Evolutionary conservation across 495 filamentous ascomycete genomes (phyloP).

Genomic region (Polyplosphaeria fusca): DNA sequence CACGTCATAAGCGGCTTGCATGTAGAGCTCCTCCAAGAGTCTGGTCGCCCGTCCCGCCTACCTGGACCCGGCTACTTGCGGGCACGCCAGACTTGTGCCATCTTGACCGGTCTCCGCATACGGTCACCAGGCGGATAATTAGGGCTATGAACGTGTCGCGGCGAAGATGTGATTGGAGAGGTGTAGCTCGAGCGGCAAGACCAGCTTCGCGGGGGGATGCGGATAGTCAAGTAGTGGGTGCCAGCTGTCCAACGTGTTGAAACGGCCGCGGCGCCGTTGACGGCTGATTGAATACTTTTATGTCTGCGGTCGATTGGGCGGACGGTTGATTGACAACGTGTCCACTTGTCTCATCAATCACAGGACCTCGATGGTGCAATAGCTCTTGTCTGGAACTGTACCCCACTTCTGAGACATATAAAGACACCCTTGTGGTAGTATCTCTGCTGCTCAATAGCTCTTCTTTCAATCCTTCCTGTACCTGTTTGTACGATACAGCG

Average conservation of each 20-base stretch:
- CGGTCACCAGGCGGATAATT: not conserved
- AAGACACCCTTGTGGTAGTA: not conserved
- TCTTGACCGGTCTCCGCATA: not conserved
- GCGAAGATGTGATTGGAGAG: not conserved
- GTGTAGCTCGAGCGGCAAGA: not conserved
- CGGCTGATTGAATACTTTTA: not conserved
- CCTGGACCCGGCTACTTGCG: not conserved
- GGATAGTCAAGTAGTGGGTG: not conserved
- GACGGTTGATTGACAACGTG: not conserved
- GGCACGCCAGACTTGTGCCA: too few relatives aligned
- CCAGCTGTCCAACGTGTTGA: not conserved
- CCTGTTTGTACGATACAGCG: not conserved
- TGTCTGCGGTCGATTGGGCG: not conserved
- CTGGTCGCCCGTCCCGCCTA: not conserved
- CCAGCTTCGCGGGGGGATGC: not conserved
- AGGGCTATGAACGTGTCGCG: not conserved
- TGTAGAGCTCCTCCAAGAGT: not conserved
- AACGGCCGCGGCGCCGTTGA: not conserved
- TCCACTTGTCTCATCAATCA: not conserved
- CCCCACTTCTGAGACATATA: slow-evolving; percentile 2
- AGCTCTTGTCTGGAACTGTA: not conserved
- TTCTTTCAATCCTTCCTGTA: not conserved
- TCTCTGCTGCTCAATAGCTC: not conserved
- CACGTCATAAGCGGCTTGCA: not conserved
- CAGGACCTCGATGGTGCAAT: slow-evolving; percentile 1